Base-by-base conservation (phyloP, 2,329 filamentous ascomycete genomes). In the Trichophyton simii region DNA sequence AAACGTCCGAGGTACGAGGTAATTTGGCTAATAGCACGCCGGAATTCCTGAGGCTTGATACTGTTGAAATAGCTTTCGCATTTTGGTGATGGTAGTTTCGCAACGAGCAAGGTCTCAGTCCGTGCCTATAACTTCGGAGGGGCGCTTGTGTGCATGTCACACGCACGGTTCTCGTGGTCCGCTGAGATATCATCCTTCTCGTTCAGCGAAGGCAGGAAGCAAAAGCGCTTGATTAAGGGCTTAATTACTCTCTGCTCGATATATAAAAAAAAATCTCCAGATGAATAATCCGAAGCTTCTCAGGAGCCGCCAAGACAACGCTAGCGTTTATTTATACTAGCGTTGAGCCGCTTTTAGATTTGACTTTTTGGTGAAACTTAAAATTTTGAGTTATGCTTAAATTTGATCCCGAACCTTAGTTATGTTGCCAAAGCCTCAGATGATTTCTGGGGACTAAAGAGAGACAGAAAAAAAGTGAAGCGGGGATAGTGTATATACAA, bases 151-250 rank as follows among this genome's bases (percentile, higher is more conserved):
- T 67, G 60, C 67, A 68, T 44, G 70, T 63, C 62, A 68, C 63
- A 63, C 66, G 69, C 38, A 67, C 67, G 58, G 67, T 70, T 42
- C 68, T 66, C 54, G 70, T 66, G 52, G 70, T 68, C 63, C 67
- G 67, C 64, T 67, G 67, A 60, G 72, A 70, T 57, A 75, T 63
- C 74, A 76, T 76, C 38, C n/a, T 63, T 59, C n/a, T 28, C 18
- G 48, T 25, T 18, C 13, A 5, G 55, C 18, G 34, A 41, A 13
- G 25, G 9, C 34, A 38, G 34, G 34, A 38, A 38, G 11, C n/a
- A 44, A 18, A 44, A 42, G 55, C 28, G 36, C 55, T 58, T 42
- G 15, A 36, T 44, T 18, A 38, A 38, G 8, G 22, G 9, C 8
- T 41, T 58, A 2, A n/a, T 36, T 38, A 25, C 28, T 18, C 7